phyloP scores from a whole-genome alignment of 345 rosid species.

The Syzygium aromaticum region DNA sequence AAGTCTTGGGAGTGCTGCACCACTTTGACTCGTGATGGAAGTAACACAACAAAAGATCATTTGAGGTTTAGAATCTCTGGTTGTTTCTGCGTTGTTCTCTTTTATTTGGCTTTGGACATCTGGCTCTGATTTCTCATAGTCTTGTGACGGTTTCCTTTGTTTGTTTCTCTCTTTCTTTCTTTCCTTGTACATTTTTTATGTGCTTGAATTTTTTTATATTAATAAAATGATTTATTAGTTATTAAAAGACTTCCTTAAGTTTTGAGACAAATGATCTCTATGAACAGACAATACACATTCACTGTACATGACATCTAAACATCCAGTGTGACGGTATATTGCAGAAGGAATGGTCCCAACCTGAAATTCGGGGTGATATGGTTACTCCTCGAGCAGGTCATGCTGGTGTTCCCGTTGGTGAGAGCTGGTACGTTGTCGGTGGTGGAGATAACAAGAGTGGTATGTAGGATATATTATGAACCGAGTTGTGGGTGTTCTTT shows the following conservation, averaged over 20 bases:
- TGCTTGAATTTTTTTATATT: too few relatives aligned
- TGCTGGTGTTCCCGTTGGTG: constrained; percentile 67
- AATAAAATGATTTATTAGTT: background rate
- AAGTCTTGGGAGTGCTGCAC: background rate
- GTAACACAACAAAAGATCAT: background rate
- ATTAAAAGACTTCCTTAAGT: background rate
- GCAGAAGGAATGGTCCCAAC: constrained; percentile 98
- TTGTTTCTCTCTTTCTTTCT: background rate
- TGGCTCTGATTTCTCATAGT: background rate
- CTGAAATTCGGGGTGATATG: constrained; percentile 66
- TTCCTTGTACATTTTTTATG: background rate
- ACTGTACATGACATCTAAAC: background rate
- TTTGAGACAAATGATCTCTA: background rate
- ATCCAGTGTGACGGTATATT: background rate
- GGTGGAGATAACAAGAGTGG: constrained; percentile 97
- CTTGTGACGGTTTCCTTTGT: background rate
- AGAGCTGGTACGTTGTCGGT: constrained; percentile 87
- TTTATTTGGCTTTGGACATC: background rate
- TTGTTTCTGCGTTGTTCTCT: background rate
- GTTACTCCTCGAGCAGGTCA: constrained; percentile 92
- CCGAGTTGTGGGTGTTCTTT: background rate
- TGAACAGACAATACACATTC: background rate
- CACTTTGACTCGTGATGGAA: background rate
- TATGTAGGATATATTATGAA: constrained; percentile 11
- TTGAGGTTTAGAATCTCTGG: background rate